phyloP scores from a whole-genome alignment of 73 alveolate genomes.

The Paramecium pentaurelia region DNA sequence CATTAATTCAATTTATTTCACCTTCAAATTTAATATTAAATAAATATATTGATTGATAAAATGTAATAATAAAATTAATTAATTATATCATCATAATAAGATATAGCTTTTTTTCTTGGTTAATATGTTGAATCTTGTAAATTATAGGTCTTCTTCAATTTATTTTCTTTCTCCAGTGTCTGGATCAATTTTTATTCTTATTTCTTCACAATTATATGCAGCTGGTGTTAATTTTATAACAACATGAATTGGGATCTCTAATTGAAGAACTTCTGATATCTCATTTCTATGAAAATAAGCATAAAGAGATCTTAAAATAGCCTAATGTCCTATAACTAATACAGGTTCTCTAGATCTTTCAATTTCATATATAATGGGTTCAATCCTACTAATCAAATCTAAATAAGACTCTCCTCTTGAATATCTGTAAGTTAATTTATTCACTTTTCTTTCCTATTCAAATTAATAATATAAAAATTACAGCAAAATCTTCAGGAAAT shows the following conservation, averaged over 20 bases:
- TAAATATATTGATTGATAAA: neutral
- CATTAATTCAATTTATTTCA: neutral
- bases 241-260: slow-evolving; percentile 59
- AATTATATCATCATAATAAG: neutral
- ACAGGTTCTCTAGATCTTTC: slow-evolving; percentile 59
- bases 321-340: slow-evolving; percentile 61
- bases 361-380: slow-evolving; percentile 61
- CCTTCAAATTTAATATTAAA: neutral
- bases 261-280: slow-evolving; percentile 50
- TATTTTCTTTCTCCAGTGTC: neutral
- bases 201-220: neutral
- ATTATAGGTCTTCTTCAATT: neutral
- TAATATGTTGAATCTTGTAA: neutral
- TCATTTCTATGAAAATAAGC: slow-evolving; percentile 58
- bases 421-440: slow-evolving; percentile 70
- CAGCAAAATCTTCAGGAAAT: slow-evolving; percentile 62
- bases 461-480: neutral
- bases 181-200: slow-evolving; percentile 17
- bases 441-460: slow-evolving; percentile 58
- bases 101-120: neutral
- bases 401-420: slow-evolving; percentile 77
- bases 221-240: slow-evolving; percentile 49
- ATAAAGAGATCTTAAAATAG: slow-evolving; percentile 60
- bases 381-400: slow-evolving; percentile 70
- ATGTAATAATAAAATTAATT: neutral